phyloP scores from a whole-genome alignment of 352 stramenopile species.

The Elongisporangium senticosum region DNA sequence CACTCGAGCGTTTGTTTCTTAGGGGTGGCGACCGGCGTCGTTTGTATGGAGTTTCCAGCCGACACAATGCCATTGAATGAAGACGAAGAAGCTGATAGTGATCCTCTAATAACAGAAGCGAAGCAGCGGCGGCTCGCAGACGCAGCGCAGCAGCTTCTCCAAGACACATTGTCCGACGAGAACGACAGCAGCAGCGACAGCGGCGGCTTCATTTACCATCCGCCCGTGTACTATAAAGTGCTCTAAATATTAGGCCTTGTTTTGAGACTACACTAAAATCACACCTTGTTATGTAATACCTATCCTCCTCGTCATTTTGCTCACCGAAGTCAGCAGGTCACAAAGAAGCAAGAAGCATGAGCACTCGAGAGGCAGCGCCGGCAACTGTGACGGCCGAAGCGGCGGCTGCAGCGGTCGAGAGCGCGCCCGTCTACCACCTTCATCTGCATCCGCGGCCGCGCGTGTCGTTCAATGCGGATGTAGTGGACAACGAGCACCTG shows the following conservation, averaged over 20 bases:
- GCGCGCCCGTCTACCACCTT: conserved; percentile 47
- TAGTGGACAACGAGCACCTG: conserved; percentile 92
- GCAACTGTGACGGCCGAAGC: conserved; percentile 18
- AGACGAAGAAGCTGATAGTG: neutral
- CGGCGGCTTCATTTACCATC: neutral
- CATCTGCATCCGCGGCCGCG: conserved; percentile 73
- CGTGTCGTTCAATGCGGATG: conserved; percentile 85
- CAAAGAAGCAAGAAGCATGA: conserved; percentile 20
- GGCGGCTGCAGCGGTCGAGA: conserved; percentile 5
- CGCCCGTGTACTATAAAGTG: conserved; percentile 10
- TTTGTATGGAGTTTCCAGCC: neutral
- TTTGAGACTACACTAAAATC: neutral
- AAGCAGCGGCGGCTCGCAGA: neutral
- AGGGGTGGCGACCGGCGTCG: neutral
- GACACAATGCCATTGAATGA: neutral
- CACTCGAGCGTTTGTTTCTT: neutral
- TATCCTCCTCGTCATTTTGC: neutral
- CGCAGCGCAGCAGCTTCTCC: neutral
- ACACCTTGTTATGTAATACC: conserved; percentile 5
- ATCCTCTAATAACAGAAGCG: neutral
- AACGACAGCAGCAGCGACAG: neutral
- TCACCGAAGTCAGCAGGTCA: neutral
- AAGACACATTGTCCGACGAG: neutral
- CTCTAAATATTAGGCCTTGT: neutral
- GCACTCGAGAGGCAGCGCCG: conserved; percentile 18